Evolutionary conservation across 345 rosid genomes (phyloP).

Genomic region (Gossypium rotundifolium): DNA sequence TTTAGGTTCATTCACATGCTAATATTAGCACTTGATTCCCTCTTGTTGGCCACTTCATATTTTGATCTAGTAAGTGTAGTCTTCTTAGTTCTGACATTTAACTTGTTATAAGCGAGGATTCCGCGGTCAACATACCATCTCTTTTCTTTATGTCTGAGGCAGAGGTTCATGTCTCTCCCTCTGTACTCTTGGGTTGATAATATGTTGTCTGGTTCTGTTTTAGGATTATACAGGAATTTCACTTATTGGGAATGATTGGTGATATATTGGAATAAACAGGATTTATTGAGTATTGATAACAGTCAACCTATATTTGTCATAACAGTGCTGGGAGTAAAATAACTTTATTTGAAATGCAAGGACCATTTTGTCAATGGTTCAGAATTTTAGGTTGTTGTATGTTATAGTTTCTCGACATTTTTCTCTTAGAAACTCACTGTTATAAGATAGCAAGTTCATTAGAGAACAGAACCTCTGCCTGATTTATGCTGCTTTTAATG

Average conservation of each 20-base stretch:
- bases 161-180: not conserved
- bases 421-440: not conserved
- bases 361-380: not conserved
- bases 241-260: not conserved
- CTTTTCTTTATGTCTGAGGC: not conserved
- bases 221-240: not conserved
- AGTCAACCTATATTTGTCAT: not conserved
- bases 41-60: not conserved
- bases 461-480: not conserved
- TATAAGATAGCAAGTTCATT: not conserved
- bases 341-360: not conserved
- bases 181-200: not conserved
- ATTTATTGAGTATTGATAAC: not conserved
- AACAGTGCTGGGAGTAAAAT: not conserved
- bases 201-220: not conserved
- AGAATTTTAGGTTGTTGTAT: not conserved
- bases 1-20: not conserved
- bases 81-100: not conserved
- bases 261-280: not conserved
- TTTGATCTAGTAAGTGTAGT: not conserved
- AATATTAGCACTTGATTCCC: not conserved
- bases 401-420: not conserved
- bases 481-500: not conserved
- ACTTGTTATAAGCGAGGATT: not conserved
- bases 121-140: not conserved